Evolutionary conservation across 2,329 filamentous ascomycete species (phyloP).

Genomic region (Xylariaceae sp.): DNA sequence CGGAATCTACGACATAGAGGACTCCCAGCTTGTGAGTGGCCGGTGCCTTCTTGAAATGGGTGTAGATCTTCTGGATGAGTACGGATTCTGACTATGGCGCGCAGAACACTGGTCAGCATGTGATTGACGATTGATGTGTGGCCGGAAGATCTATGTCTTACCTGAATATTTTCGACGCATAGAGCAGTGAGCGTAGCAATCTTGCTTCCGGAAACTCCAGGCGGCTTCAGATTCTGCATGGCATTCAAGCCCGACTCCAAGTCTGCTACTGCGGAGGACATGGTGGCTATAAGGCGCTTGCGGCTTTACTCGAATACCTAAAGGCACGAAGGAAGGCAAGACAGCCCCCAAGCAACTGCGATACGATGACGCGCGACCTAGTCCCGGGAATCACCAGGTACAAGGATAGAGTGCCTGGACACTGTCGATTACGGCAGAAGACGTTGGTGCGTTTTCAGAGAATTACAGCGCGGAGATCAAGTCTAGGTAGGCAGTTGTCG

Average conservation of each 20-base stretch:
- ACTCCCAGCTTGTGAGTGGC: slow-evolving; percentile 97
- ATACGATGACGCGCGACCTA: slow-evolving; percentile 12
- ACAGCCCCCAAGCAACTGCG: slow-evolving; percentile 19
- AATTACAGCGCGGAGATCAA: slow-evolving; percentile 25
- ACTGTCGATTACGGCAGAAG: slow-evolving; percentile 23
- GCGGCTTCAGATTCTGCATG: slow-evolving; percentile 86
- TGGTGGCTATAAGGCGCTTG: slow-evolving; percentile 33
- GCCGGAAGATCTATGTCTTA: slow-evolving; percentile 43
- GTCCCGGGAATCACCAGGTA: slow-evolving; percentile 24
- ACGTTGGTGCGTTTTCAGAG: slow-evolving; percentile 20
- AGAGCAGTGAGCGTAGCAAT: slow-evolving; percentile 83
- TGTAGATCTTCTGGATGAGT: slow-evolving; percentile 93
- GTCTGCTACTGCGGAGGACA: slow-evolving; percentile 84
- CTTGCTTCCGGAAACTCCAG: slow-evolving; percentile 89
- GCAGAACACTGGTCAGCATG: slow-evolving; percentile 18
- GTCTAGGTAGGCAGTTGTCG: slow-evolving; percentile 19
- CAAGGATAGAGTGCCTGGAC: slow-evolving; percentile 19
- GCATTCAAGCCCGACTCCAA: slow-evolving; percentile 86
- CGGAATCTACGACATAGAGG: slow-evolving; percentile 99
- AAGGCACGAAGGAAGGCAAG: slow-evolving; percentile 24
- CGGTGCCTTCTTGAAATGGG: slow-evolving; percentile 92
- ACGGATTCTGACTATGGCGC: slow-evolving; percentile 78
- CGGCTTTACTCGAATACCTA: slow-evolving; percentile 11
- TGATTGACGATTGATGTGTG: slow-evolving; percentile 13
- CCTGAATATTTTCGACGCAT: slow-evolving; percentile 86